Evolutionary conservation across 345 rosid genomes (phyloP).

Genomic region (Eucalyptus coolabah): DNA sequence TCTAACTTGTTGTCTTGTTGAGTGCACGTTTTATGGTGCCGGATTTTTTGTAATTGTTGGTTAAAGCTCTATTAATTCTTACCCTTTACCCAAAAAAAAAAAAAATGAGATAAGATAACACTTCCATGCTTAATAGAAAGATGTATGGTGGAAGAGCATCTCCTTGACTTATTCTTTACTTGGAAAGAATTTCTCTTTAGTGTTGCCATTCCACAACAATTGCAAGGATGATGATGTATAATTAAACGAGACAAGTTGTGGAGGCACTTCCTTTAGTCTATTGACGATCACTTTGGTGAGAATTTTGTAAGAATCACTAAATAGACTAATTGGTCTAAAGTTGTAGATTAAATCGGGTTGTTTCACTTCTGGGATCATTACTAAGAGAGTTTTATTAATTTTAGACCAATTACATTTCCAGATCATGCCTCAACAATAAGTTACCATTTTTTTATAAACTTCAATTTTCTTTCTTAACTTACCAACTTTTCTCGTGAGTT

Average conservation of each 20-base stretch:
- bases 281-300: neutral
- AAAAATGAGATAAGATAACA: neutral
- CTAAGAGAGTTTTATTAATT: neutral
- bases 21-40: accelerated
- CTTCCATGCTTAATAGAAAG: neutral
- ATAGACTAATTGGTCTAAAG: neutral
- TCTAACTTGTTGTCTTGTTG: accelerated
- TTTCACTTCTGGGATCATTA: neutral
- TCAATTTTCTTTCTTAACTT: neutral
- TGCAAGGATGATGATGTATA: neutral
- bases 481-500: neutral
- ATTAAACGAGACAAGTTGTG: neutral
- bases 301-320: neutral
- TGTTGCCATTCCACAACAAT: neutral
- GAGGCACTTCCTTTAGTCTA: neutral
- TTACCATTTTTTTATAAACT: neutral
- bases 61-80: no score
- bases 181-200: neutral
- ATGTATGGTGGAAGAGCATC: neutral
- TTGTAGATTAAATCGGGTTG: neutral
- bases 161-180: neutral
- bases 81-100: no score
- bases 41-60: no score
- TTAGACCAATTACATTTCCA: neutral
- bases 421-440: neutral